These are phyloP conservation scores for Lactifluus hygrophoroides DNA, from an alignment of 768 basidiomycete species.

Conservation along the genomic window DNA sequence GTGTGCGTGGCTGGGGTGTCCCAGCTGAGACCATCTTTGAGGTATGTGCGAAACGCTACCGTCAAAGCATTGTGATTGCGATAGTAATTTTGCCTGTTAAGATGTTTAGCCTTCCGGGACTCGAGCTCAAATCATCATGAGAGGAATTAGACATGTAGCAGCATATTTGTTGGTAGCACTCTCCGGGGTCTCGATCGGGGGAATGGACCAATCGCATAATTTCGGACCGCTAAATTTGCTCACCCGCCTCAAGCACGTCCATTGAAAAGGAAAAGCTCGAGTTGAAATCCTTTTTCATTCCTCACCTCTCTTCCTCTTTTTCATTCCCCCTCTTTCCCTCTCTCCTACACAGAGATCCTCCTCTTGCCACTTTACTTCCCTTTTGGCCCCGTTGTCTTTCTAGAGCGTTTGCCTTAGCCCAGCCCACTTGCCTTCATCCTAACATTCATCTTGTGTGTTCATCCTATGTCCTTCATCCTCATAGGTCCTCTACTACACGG, in stretches of 20 bases:
- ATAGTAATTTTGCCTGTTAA: conserved; percentile 19
- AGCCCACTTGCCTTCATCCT: neutral
- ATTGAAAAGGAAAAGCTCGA: neutral
- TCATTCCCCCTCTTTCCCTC: neutral
- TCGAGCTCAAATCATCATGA: conserved; percentile 23
- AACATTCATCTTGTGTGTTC: neutral
- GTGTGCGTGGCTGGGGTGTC: conserved; percentile 51
- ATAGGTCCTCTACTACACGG: neutral
- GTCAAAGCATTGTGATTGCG: neutral
- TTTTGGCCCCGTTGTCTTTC: neutral
- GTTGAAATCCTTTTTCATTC: neutral
- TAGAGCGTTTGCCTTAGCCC: neutral
- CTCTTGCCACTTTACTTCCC: neutral
- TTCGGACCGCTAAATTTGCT: conserved; percentile 20
- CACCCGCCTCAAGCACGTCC: neutral
- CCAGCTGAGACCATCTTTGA: conserved; percentile 57
- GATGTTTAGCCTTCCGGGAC: conserved; percentile 49
- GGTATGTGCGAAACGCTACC: conserved; percentile 29
- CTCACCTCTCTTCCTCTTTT: neutral
- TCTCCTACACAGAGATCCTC: neutral
- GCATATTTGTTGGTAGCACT: too few relatives aligned
- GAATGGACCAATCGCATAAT: conserved; percentile 17
- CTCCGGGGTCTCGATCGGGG: neutral
- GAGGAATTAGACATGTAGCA: too few relatives aligned
- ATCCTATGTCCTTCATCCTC: neutral